phyloP scores from a whole-genome alignment of 1,284 basidiomycete species.

The Boletellus deceptivus region DNA sequence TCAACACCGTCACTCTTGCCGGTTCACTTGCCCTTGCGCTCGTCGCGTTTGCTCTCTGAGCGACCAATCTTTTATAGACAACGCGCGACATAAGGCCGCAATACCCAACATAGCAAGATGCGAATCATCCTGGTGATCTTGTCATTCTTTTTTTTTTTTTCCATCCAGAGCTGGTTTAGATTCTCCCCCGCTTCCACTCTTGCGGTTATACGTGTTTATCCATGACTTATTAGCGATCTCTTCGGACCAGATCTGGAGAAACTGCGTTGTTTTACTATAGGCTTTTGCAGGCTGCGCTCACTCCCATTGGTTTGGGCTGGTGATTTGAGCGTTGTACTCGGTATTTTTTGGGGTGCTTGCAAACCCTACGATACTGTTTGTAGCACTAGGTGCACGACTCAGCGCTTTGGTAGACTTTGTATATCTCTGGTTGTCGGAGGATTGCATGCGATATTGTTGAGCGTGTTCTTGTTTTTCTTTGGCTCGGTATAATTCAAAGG shows the following conservation, averaged over 20 bases:
- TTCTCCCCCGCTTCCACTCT: slow-evolving; percentile 1
- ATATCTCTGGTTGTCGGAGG: no score
- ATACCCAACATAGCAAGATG: slow-evolving; percentile 13
- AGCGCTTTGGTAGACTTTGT: no score
- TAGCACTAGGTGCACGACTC: no score
- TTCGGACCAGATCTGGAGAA: slow-evolving; percentile 13
- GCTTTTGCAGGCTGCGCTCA: slow-evolving; percentile 4
- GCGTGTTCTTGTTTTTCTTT: no score
- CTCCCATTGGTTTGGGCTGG: slow-evolving; percentile 16
- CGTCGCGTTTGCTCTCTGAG: slow-evolving; percentile 19
- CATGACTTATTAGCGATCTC: slow-evolving; percentile 14
- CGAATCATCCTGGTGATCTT: slow-evolving; percentile 27
- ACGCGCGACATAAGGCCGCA: slow-evolving; percentile 3
- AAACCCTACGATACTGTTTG: no score
- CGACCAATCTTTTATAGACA: not conserved
- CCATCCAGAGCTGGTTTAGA: slow-evolving; percentile 12
- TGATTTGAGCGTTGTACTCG: slow-evolving; percentile 1
- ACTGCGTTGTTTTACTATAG: slow-evolving; percentile 7
- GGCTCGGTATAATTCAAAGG: no score
- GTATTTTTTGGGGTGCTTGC: slow-evolving; percentile 1
- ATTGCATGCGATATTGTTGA: no score
- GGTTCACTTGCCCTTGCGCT: slow-evolving; percentile 12
- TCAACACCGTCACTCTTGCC: slow-evolving; percentile 19
- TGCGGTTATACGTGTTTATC: slow-evolving; percentile 15
- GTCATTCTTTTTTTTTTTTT: not conserved